Percentiles rank a stretch among this genome's conserved stretches.
Conservation (phyloP, 176 grass and related monocot species). For the Phragmites australis region DNA sequence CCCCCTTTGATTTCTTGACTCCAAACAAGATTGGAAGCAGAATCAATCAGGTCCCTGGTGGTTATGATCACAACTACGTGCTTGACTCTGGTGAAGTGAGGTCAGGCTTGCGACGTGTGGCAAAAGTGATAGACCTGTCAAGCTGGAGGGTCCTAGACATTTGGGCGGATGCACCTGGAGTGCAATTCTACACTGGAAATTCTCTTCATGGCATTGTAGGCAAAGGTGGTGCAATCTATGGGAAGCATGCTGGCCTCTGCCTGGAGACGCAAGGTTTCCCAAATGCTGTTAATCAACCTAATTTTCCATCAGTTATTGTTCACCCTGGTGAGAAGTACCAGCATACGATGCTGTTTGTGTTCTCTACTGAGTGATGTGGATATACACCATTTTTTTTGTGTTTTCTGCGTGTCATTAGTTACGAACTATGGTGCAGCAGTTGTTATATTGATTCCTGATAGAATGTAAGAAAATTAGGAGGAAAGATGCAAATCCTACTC, state of each 20-base stretch:
- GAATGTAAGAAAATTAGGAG: conserved; percentile 14
- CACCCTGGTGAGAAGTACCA: conserved; percentile 72
- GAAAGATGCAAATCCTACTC: neutral
- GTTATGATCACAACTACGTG: conserved; percentile 63
- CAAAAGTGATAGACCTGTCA: conserved; percentile 60
- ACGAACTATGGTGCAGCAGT: neutral
- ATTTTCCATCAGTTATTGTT: conserved; percentile 70
- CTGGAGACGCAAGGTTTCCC: conserved; percentile 94
- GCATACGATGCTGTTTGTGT: conserved; percentile 82
- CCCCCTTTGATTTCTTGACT: conserved; percentile 69
- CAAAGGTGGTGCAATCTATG: conserved; percentile 66
- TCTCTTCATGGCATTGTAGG: conserved; percentile 60
- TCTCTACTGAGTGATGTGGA: conserved; percentile 54
- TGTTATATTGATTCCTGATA: conserved; percentile 33
- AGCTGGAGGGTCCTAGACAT: conserved; percentile 65
- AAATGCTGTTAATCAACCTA: conserved; percentile 81
- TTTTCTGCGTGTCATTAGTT: conserved; percentile 6
- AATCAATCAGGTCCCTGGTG: conserved; percentile 53
- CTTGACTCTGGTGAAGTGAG: conserved; percentile 57
- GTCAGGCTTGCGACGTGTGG: conserved; percentile 60
- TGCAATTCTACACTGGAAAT: conserved; percentile 94
- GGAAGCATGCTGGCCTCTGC: conserved; percentile 69
- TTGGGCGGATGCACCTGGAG: conserved; percentile 76
- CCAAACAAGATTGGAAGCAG: conserved; percentile 52
- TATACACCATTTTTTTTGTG: neutral